Evolutionary conservation across 1,139 yeast species (phyloP).

Genomic region (Wickerhamiella infanticola): DNA sequence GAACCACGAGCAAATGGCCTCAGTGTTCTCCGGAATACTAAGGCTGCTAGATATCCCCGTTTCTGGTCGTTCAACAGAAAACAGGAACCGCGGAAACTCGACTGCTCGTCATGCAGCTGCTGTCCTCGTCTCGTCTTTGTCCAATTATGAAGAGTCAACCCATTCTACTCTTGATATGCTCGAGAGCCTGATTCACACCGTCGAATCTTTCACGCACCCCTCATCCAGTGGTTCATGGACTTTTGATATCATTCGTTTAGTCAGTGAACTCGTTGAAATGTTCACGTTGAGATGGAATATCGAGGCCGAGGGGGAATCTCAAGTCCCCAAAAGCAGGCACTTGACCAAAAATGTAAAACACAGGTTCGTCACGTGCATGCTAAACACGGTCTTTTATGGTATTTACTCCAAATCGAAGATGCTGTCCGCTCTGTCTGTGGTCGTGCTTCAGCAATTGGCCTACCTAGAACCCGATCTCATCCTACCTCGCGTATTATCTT

Average conservation of each 20-base stretch:
- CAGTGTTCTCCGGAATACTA: conserved; percentile 35
- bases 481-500: conserved; percentile 51
- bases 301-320: conserved; percentile 21
- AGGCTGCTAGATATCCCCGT: conserved; percentile 27
- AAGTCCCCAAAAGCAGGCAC: conserved; percentile 28
- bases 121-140: conserved; percentile 41
- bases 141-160: conserved; percentile 34
- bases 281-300: conserved; percentile 24
- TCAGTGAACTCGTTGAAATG: conserved; percentile 27
- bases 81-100: too few species aligned
- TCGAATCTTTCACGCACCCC: conserved; percentile 83
- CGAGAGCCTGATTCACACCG: conserved; percentile 43
- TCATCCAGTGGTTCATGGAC: conserved; percentile 86
- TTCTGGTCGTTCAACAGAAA: conserved; percentile 12
- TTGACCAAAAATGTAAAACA: conserved; percentile 34
- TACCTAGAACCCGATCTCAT: conserved; percentile 46
- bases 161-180: conserved; percentile 35
- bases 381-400: conserved; percentile 52
- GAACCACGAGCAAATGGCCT: conserved; percentile 42
- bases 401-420: conserved; percentile 58
- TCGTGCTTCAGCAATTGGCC: conserved; percentile 48
- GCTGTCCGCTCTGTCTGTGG: conserved; percentile 44
- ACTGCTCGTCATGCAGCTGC: conserved; percentile 26
- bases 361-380: conserved; percentile 39
- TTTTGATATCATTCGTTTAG: conserved; percentile 45